These are phyloP conservation scores for Thelephora terrestris DNA, from an alignment of 1,284 basidiomycete genomes.

Conservation along the genomic window DNA sequence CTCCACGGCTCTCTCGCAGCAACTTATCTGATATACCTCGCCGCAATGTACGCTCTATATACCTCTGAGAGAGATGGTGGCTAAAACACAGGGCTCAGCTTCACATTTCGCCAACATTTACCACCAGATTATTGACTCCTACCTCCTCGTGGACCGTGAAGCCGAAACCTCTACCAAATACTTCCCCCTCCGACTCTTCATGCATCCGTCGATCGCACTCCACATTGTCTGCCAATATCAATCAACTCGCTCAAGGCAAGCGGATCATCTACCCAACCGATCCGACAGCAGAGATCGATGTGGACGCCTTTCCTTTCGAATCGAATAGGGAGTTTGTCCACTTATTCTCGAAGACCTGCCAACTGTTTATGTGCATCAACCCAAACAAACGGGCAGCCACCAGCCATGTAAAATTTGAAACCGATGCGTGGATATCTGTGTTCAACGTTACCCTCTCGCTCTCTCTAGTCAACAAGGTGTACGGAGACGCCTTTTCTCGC, in stretches of 20 bases:
- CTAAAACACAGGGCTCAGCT: slow-evolving; percentile 33
- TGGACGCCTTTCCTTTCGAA: slow-evolving; percentile 80
- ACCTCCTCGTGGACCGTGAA: slow-evolving; percentile 85
- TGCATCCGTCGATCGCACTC: slow-evolving; percentile 73
- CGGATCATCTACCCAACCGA: slow-evolving; percentile 48
- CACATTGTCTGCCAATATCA: slow-evolving; percentile 66
- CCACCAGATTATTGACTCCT: slow-evolving; percentile 80
- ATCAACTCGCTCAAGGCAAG: slow-evolving; percentile 60
- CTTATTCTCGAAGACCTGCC: slow-evolving; percentile 56
- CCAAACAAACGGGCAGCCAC: slow-evolving; percentile 77
- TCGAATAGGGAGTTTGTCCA: slow-evolving; percentile 64
- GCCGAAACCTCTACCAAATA: slow-evolving; percentile 90
- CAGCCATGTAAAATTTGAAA: slow-evolving; percentile 88
- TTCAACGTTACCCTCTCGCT: slow-evolving; percentile 89
- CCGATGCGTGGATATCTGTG: slow-evolving; percentile 88
- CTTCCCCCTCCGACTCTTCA: slow-evolving; percentile 85
- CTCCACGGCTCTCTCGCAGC: too few species aligned
- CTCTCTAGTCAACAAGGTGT: slow-evolving; percentile 78
- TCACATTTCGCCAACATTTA: slow-evolving; percentile 81
- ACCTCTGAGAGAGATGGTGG: background rate
- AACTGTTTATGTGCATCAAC: slow-evolving; percentile 86
- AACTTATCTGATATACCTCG: slow-evolving; percentile 17
- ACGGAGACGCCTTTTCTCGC: slow-evolving; percentile 70
- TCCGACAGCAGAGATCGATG: slow-evolving; percentile 45
- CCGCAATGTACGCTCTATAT: slow-evolving; percentile 31